Evolutionary conservation across 495 filamentous ascomycete genomes (phyloP).

Genomic region (Penicillium macrosclerotiorum): DNA sequence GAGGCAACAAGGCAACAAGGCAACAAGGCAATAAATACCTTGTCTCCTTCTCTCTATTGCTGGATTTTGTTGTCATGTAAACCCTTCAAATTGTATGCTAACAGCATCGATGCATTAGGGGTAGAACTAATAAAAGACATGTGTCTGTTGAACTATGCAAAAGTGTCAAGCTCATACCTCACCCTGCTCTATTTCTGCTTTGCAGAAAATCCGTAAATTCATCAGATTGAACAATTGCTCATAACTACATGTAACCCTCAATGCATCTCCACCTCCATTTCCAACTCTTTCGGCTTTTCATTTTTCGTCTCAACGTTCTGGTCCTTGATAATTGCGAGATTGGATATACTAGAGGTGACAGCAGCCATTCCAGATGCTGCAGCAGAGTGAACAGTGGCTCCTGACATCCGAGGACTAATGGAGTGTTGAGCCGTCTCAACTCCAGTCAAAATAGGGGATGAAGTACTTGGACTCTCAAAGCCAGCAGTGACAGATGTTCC

Average conservation of each 20-base stretch:
- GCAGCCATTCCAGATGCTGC: conserved; percentile 32
- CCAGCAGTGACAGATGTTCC: conserved; percentile 9
- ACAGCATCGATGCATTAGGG: no score
- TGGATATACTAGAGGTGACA: conserved; percentile 44
- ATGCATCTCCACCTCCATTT: conserved; percentile 52
- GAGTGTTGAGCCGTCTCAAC: conserved; percentile 46
- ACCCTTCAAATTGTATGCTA: no score
- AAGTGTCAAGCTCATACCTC: not conserved
- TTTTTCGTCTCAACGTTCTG: conserved; percentile 20
- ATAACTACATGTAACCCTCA: conserved; percentile 12
- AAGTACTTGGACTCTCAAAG: conserved; percentile 18
- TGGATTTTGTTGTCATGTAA: no score
- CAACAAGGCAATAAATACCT: conserved; percentile 14
- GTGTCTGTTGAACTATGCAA: conserved; percentile 3
- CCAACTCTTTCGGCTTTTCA: conserved; percentile 35
- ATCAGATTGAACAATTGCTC: conserved; percentile 1
- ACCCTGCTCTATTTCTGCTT: not conserved
- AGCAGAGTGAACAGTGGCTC: conserved; percentile 22
- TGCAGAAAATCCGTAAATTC: not conserved
- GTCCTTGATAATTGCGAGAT: conserved; percentile 33
- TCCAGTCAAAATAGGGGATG: conserved; percentile 42
- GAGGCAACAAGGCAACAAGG: conserved; percentile 11
- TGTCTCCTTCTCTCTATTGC: not conserved
- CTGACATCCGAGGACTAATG: conserved; percentile 24
- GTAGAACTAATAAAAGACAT: no score